Conservation (phyloP, 2,329 filamentous ascomycete species). For the Fonsecaea pedrosoi region DNA sequence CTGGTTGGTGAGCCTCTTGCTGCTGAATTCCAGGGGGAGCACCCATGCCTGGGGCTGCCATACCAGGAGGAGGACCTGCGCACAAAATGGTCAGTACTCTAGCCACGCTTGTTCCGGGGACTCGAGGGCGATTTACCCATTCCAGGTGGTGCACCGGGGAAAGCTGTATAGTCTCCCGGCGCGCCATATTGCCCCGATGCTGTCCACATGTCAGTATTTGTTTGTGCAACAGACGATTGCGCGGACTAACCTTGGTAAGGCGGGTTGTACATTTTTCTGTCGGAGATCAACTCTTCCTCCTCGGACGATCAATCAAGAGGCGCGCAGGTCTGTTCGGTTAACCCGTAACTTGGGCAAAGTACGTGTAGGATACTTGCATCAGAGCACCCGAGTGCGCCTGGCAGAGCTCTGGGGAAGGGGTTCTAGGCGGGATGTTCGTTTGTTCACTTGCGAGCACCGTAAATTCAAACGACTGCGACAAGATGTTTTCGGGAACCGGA, state of each 20-base stretch:
- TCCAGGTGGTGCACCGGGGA: slow-evolving; percentile 78
- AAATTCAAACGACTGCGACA: background rate
- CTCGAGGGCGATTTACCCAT: slow-evolving; percentile 68
- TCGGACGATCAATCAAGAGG: background rate
- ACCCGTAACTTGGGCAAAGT: background rate
- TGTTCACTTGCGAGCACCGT: background rate
- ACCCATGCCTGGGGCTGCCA: slow-evolving; percentile 76
- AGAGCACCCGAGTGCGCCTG: background rate
- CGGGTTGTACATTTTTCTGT: slow-evolving; percentile 31
- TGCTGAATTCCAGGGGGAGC: slow-evolving; percentile 79
- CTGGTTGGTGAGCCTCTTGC: slow-evolving; percentile 74
- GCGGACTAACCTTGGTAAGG: slow-evolving; percentile 27
- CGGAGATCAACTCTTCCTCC: slow-evolving; percentile 1
- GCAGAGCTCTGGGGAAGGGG: background rate
- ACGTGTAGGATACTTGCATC: slow-evolving; percentile 1
- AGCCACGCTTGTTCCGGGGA: slow-evolving; percentile 2
- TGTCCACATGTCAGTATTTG: slow-evolving; percentile 13
- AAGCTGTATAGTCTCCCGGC: slow-evolving; percentile 75
- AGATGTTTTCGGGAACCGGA: background rate
- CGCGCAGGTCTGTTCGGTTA: background rate
- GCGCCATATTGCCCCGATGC: slow-evolving; percentile 68
- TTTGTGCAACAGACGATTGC: background rate
- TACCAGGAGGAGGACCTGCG: slow-evolving; percentile 77
- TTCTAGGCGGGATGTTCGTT: background rate
- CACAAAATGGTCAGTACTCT: slow-evolving; percentile 31